These are phyloP conservation scores for Tephrocybe sp. DNA, from an alignment of 768 basidiomycete genomes.

Conservation along the genomic window DNA sequence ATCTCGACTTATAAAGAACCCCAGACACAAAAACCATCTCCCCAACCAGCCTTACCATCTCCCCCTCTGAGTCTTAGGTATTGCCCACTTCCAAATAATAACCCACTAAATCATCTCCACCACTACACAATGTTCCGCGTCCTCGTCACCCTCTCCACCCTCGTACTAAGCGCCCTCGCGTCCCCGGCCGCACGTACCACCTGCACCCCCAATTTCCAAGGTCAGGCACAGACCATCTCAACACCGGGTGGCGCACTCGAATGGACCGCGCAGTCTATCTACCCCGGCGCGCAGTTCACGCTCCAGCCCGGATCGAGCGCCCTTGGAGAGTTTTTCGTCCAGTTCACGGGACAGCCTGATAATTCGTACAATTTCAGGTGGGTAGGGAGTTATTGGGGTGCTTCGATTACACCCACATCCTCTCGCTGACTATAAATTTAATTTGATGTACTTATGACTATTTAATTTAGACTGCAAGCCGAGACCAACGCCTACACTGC, in stretches of 20 bases:
- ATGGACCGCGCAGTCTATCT: conserved; percentile 10
- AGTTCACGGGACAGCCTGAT: conserved; percentile 13
- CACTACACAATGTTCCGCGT: conserved; percentile 4
- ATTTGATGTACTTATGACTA: too few species aligned
- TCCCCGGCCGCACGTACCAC: conserved; percentile 18
- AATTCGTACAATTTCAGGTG: conserved; percentile 12
- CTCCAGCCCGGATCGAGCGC: background rate
- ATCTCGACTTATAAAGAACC: too few species aligned
- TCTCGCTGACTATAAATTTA: too few species aligned
- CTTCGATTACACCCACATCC: too few species aligned
- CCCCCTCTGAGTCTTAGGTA: too few species aligned
- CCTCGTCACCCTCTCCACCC: background rate
- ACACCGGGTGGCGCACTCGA: background rate
- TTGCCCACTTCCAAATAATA: too few species aligned
- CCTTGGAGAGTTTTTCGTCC: conserved; percentile 10
- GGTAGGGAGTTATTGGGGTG: too few species aligned
- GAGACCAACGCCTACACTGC: conserved; percentile 10
- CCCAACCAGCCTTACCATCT: too few species aligned
- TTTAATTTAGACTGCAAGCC: conserved; percentile 5
- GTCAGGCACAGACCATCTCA: conserved; percentile 11
- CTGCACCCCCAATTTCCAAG: conserved; percentile 13
- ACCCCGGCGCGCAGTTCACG: conserved; percentile 9
- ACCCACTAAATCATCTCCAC: too few species aligned
- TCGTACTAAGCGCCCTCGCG: conserved; percentile 19
- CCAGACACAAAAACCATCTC: too few species aligned